Base-by-base conservation (phyloP, 2,329 filamentous ascomycete species). In the Rhexocercosporidium sp. region DNA sequence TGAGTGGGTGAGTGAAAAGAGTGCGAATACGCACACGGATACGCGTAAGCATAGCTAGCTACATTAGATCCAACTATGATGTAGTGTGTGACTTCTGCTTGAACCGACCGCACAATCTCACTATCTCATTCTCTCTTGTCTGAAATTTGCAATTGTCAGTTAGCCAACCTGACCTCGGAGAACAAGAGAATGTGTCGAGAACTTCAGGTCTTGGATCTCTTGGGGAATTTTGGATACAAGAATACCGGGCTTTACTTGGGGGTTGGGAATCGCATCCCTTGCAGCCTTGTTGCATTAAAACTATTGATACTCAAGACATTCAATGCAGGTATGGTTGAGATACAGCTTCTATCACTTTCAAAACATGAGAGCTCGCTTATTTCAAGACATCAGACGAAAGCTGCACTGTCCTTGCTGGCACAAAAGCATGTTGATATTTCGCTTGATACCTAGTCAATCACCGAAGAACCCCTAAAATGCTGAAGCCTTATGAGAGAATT, bases 311-410 rank as follows among this genome's bases (percentile, higher is more conserved):
- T 53, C 20, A 7, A 39, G 20, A 25, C 31, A 57, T 25, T 25
- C 3, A 18, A 16, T 20, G 31, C 54, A 25, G 20, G 12, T 41
- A 25, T 57, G 6, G 39, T 39, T 41, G 5, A 39, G 31, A 39
- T 31, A 56, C 16, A 8, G 12, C 20, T 41, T 37, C 12, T 39
- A n/a, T 53, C 27, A 53, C 14, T 22, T 57, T 41, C 31, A 25
- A 57, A 57, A 57, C 20, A 39, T 57, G 31, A 57, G 18, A 20
- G 22, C 53, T 56, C 53, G 53, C 31, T 56, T 56, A 56, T 37
- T 22, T 12, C 18, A n/a, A 56, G 29, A 37, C 3, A 54, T n/a
- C 53, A 34, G 29, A 22, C 3, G 53, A 37, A 25, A 54, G 27
- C 22, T 27, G n/a, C n/a, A n/a, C n/a, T 37, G 34, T 11, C 22